These are phyloP conservation scores for Phialemonium atrogriseum DNA, from an alignment of 2,329 filamentous ascomycete species.

Conservation along the genomic window DNA sequence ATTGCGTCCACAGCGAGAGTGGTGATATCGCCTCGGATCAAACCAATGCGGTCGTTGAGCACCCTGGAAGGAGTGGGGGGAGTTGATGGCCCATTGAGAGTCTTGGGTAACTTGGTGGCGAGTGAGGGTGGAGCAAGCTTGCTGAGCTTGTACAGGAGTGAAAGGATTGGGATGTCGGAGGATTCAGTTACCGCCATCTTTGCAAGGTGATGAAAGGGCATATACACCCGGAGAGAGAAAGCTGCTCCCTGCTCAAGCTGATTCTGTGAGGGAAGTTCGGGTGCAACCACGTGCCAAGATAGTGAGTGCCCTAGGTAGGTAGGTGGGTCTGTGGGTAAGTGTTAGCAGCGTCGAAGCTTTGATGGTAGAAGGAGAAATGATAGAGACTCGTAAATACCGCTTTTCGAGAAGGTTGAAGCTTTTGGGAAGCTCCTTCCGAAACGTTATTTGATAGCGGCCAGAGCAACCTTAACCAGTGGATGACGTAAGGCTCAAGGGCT, in stretches of 20 bases:
- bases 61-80: slow-evolving; percentile 29
- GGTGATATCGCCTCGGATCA: slow-evolving; percentile 76
- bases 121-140: slow-evolving; percentile 28
- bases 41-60: slow-evolving; percentile 62
- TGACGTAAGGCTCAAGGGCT: too few relatives aligned
- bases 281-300: slow-evolving; percentile 1
- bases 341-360: too few relatives aligned
- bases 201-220: slow-evolving; percentile 7
- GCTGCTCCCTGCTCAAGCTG: not conserved
- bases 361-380: too few relatives aligned
- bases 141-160: slow-evolving; percentile 55
- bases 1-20: slow-evolving; percentile 70
- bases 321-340: too few relatives aligned
- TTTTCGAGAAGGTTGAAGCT: too few relatives aligned
- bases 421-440: too few relatives aligned
- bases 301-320: too few relatives aligned
- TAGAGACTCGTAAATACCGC: too few relatives aligned
- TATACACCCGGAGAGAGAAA: not conserved
- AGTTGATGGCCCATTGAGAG: slow-evolving; percentile 13
- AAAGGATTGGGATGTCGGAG: slow-evolving; percentile 53
- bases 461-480: too few relatives aligned
- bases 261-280: not conserved
- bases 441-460: too few relatives aligned
- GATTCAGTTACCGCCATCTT: slow-evolving; percentile 33
- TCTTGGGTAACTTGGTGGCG: slow-evolving; percentile 8